These are phyloP conservation scores for Spiraea crenata DNA, from an alignment of 331 rosid species.

Conservation along the genomic window DNA sequence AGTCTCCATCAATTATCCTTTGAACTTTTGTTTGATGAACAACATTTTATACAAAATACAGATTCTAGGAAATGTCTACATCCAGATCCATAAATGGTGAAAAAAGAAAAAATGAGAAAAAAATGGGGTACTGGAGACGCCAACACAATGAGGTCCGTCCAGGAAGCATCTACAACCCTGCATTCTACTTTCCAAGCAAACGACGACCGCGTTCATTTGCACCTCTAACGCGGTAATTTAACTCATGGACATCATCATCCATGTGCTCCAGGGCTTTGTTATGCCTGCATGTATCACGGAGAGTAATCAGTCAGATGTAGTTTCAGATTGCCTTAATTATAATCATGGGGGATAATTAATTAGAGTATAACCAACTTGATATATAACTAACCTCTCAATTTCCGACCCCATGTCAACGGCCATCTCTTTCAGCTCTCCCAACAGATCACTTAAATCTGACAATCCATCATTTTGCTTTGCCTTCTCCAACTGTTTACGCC, in stretches of 20 bases:
- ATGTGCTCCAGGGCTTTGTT: conserved; percentile 52
- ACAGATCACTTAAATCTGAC: conserved; percentile 62
- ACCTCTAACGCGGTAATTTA: conserved; percentile 52
- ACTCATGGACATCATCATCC: conserved; percentile 58
- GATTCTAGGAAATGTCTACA: not conserved
- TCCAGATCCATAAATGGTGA: conserved; percentile 9
- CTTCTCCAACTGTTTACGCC: conserved; percentile 60
- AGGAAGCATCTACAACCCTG: conserved; percentile 7
- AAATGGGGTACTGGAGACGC: not conserved
- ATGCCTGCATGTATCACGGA: conserved; percentile 51
- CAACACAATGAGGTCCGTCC: conserved; percentile 9
- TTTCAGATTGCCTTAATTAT: not conserved
- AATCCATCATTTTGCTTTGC: conserved; percentile 90
- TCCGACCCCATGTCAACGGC: conserved; percentile 94
- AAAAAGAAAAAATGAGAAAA: not conserved
- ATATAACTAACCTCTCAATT: conserved; percentile 65
- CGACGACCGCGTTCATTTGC: conserved; percentile 72
- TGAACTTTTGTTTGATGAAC: not conserved
- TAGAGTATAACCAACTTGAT: not conserved
- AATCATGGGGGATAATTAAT: not conserved
- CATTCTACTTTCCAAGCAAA: conserved; percentile 61
- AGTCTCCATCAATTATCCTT: not conserved
- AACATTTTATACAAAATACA: conserved; percentile 14
- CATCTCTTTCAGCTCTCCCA: conserved; percentile 92
- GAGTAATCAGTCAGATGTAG: not conserved